Percentiles rank a stretch among this genome's conserved stretches.
Evolutionary conservation across 73 alveolate species (phyloP).

Genomic region (Tetrahymena elliotti): DNA sequence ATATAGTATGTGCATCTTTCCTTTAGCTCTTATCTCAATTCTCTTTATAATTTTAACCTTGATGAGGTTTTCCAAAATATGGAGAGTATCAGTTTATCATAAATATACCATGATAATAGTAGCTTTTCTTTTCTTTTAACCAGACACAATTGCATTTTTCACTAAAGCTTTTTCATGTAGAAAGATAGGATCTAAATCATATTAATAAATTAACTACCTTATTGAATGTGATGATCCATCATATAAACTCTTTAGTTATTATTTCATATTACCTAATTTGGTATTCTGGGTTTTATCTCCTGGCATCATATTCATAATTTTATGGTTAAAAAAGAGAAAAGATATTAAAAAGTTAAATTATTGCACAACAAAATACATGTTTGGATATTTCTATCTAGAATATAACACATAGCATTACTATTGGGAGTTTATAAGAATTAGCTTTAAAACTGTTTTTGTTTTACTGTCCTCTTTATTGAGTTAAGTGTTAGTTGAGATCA

Average conservation of each 20-base stretch:
- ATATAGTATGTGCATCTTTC: background rate
- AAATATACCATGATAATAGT: background rate
- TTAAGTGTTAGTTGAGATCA: background rate
- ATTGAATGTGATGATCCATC: background rate
- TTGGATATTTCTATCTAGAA: background rate
- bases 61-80: background rate
- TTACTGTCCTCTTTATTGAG: background rate
- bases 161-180: background rate
- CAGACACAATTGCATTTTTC: background rate
- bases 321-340: background rate
- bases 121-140: background rate
- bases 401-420: background rate
- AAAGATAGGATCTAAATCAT: background rate
- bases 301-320: background rate
- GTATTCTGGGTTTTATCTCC: background rate
- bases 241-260: background rate
- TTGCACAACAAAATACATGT: background rate
- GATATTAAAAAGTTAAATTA: background rate
- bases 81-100: background rate
- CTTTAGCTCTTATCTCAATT: background rate
- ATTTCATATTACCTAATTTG: background rate
- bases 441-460: background rate
- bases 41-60: background rate
- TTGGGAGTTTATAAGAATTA: background rate
- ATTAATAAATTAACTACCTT: background rate